A percentile compares a stretch with the other conserved stretches of the same genome.
Evolutionary conservation across 805 yeast species (phyloP).

Genomic region (Kodamaea jinghongensis): DNA sequence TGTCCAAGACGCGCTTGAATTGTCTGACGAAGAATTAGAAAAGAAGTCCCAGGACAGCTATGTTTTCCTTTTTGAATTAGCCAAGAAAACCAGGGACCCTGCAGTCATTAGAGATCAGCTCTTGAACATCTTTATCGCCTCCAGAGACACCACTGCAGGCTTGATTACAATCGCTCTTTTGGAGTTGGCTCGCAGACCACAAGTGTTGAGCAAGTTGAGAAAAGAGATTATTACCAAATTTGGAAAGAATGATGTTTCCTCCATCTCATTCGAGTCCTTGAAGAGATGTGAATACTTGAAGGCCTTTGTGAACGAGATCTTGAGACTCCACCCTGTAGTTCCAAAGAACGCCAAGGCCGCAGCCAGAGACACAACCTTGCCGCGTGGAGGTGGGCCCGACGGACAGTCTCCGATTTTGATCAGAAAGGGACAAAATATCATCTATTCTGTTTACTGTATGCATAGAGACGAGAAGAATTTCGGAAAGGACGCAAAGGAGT

Average conservation of each 20-base stretch:
- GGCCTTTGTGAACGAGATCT: conserved; percentile 44
- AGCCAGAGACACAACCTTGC: conserved; percentile 44
- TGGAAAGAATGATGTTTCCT: conserved; percentile 29
- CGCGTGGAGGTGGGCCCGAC: conserved; percentile 47
- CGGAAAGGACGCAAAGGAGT: conserved; percentile 46
- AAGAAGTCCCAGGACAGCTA: conserved; percentile 33
- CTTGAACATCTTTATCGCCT: conserved; percentile 50
- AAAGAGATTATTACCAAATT: conserved; percentile 27
- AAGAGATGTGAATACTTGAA: conserved; percentile 46
- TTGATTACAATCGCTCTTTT: conserved; percentile 43
- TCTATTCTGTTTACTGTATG: conserved; percentile 16
- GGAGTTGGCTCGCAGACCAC: conserved; percentile 42
- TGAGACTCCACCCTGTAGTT: conserved; percentile 50
- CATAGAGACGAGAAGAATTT: conserved; percentile 31
- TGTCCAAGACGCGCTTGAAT: conserved; percentile 34
- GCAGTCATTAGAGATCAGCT: conserved; percentile 47
- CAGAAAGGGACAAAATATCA: conserved; percentile 18
- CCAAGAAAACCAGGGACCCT: conserved; percentile 46
- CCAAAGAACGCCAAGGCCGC: conserved; percentile 48
- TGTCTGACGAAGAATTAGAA: conserved; percentile 27
- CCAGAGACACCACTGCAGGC: conserved; percentile 54
- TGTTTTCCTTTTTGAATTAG: conserved; percentile 45
- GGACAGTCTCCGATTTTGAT: conserved; percentile 17
- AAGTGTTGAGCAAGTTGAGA: conserved; percentile 34
- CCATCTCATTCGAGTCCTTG: conserved; percentile 43